phyloP scores from a whole-genome alignment of 2,329 filamentous ascomycete species.

The Ophiostoma tasmaniense region DNA sequence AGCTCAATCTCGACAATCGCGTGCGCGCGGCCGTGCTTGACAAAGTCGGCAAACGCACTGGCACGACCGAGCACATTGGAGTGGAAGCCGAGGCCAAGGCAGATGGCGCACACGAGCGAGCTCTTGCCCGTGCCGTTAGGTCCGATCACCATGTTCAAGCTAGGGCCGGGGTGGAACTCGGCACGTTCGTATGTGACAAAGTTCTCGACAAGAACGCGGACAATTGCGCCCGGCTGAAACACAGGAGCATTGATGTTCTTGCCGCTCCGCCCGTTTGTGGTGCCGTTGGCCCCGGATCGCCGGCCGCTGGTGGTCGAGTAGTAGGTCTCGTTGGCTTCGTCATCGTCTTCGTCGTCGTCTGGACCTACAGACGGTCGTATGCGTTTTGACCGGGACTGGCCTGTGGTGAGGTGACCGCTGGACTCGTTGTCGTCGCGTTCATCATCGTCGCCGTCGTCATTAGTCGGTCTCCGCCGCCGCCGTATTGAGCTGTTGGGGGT shows the following conservation, averaged over 20 bases:
- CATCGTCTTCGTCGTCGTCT: constrained; percentile 16
- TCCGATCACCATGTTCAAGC: constrained; percentile 95
- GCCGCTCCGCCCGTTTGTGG: neutral
- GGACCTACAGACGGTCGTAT: constrained; percentile 25
- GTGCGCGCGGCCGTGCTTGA: constrained; percentile 75
- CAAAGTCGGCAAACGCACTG: constrained; percentile 77
- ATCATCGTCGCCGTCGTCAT: constrained; percentile 32
- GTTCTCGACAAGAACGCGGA: constrained; percentile 75
- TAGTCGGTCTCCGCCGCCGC: constrained; percentile 36
- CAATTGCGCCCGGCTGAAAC: constrained; percentile 72
- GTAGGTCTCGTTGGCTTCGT: constrained; percentile 20
- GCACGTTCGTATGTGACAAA: constrained; percentile 94
- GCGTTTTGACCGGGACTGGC: constrained; percentile 29
- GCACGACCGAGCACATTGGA: constrained; percentile 78
- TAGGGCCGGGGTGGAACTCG: constrained; percentile 84
- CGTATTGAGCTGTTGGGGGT: constrained; percentile 28
- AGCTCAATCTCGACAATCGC: constrained; percentile 89
- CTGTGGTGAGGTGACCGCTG: constrained; percentile 23
- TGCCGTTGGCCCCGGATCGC: constrained; percentile 22
- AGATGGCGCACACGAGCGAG: constrained; percentile 93
- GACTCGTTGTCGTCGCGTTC: constrained; percentile 25
- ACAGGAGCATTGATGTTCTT: constrained; percentile 21
- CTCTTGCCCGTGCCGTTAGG: constrained; percentile 99
- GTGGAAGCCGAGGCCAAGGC: constrained; percentile 78
- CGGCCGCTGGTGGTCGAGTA: constrained; percentile 22